Evolutionary conservation across 768 basidiomycete species (phyloP).

Genomic region (Inosperma sp.): DNA sequence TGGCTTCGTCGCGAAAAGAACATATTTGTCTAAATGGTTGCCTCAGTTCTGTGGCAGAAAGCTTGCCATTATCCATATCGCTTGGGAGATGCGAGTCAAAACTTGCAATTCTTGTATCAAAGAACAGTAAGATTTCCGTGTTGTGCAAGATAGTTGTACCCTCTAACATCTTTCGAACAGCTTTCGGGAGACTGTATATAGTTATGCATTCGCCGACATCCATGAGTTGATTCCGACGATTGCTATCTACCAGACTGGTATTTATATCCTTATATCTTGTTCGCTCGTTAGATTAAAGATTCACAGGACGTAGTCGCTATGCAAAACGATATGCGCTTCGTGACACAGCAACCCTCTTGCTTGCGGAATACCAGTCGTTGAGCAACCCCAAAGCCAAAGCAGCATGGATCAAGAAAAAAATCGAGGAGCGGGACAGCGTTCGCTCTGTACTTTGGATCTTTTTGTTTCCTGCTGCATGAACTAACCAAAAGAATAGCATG

Average conservation of each 20-base stretch:
- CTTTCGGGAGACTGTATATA: too few species aligned
- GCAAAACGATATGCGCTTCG: too few species aligned
- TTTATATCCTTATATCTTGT: too few species aligned
- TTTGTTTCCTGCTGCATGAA: neutral
- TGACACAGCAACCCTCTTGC: too few species aligned
- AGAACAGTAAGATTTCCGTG: neutral
- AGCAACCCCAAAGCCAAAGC: neutral
- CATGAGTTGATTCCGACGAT: too few species aligned
- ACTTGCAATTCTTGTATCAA: conserved; percentile 4
- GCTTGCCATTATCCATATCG: neutral
- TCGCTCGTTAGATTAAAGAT: too few species aligned
- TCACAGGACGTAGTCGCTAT: too few species aligned
- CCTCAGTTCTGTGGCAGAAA: conserved; percentile 6
- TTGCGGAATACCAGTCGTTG: neutral
- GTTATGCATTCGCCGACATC: too few species aligned
- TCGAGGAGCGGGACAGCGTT: neutral
- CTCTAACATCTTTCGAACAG: too few species aligned
- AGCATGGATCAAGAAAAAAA: neutral
- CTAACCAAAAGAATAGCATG: conserved; percentile 2
- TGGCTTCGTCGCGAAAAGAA: neutral
- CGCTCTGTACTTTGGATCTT: neutral
- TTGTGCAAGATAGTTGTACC: neutral
- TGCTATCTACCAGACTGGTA: too few species aligned
- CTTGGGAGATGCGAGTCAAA: conserved; percentile 3
- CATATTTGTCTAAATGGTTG: neutral